Conservation (phyloP, 805 yeast genomes). For the Gaillardinia entomophila region DNA sequence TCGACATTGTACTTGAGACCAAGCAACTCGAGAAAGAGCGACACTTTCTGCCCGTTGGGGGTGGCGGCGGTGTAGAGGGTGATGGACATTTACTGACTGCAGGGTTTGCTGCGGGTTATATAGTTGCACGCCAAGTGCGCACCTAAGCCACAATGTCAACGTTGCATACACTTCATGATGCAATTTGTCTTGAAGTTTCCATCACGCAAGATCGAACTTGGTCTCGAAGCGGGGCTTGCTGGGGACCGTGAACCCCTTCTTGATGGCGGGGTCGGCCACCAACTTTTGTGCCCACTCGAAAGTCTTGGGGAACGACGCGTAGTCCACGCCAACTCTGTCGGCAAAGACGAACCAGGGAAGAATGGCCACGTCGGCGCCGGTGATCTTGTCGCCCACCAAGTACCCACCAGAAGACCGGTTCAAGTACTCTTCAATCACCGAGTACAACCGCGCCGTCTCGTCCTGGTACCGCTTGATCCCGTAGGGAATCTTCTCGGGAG, state of each 20-base stretch:
- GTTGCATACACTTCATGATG: too few relatives aligned
- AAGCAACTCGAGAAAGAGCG: background rate
- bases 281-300: background rate
- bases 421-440: constrained; percentile 49
- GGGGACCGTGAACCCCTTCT: background rate
- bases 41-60: background rate
- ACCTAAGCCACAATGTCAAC: background rate
- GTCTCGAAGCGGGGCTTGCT: too few relatives aligned
- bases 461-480: constrained; percentile 45
- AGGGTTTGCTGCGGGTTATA: too few relatives aligned
- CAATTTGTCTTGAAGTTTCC: too few relatives aligned
- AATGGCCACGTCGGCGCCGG: constrained; percentile 53
- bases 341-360: constrained; percentile 38
- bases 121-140: too few relatives aligned
- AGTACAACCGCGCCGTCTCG: constrained; percentile 49
- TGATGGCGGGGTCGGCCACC: background rate
- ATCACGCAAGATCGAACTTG: too few relatives aligned
- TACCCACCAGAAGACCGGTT: constrained; percentile 37
- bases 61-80: background rate
- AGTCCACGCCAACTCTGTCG: constrained; percentile 18
- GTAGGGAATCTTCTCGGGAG: constrained; percentile 49
- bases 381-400: constrained; percentile 54
- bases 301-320: constrained; percentile 4
- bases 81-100: too few relatives aligned
- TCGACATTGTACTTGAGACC: background rate